phyloP scores from a whole-genome alignment of 306 rosid genomes.

The Cucumis melo region DNA sequence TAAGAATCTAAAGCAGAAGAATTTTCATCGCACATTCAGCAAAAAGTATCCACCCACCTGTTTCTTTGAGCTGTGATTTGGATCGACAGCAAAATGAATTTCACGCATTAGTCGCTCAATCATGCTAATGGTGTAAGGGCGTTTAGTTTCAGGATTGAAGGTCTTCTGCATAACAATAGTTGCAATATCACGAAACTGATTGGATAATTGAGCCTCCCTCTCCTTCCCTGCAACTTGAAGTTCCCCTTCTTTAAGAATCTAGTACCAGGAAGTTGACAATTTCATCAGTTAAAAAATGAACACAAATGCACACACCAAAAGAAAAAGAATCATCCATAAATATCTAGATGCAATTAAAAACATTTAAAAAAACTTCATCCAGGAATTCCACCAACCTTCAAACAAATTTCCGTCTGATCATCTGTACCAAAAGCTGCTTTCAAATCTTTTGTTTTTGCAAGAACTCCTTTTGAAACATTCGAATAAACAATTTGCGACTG shows the following conservation, averaged over 20 bases:
- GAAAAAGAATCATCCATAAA: not conserved
- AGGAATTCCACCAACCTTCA: constrained; percentile 40
- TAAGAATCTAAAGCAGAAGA: not conserved
- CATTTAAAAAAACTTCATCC: not conserved
- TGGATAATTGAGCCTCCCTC: constrained; percentile 75
- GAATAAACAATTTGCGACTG: constrained; percentile 79
- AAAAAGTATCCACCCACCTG: constrained; percentile 35
- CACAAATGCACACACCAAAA: not conserved
- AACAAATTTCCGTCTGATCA: constrained; percentile 59
- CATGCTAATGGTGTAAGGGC: constrained; percentile 93
- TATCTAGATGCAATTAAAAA: not conserved
- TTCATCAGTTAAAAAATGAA: not conserved
- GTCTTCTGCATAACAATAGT: constrained; percentile 94
- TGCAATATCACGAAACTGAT: constrained; percentile 92
- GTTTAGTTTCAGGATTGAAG: constrained; percentile 79
- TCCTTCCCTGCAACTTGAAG: constrained; percentile 96
- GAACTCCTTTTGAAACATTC: constrained; percentile 90
- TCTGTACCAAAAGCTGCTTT: constrained; percentile 65
- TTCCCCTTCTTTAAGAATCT: constrained; percentile 87
- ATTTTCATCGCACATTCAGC: not conserved
- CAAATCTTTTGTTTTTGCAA: constrained; percentile 81
- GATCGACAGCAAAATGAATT: constrained; percentile 83
- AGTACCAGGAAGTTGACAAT: not conserved
- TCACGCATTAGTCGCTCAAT: constrained; percentile 86
- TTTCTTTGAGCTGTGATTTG: constrained; percentile 67